These are phyloP conservation scores for Crucibulum laeve DNA, from an alignment of 768 basidiomycete species.

Conservation along the genomic window DNA sequence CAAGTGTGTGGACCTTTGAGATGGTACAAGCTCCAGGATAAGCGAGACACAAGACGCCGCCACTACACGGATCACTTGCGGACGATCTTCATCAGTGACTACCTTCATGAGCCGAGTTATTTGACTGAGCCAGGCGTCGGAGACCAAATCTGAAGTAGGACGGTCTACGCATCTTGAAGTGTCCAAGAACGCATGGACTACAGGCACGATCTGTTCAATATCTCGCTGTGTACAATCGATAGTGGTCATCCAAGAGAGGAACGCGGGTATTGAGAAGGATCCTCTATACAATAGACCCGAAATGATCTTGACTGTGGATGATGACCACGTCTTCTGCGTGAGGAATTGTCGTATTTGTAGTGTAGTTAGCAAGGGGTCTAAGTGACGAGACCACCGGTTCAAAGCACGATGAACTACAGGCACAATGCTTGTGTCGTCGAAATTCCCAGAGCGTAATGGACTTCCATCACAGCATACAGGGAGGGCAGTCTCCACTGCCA, in stretches of 20 bases:
- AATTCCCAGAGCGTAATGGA: slow-evolving; percentile 3
- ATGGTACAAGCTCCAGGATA: slow-evolving; percentile 20
- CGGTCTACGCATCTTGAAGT: slow-evolving; percentile 7
- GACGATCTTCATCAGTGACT: slow-evolving; percentile 9
- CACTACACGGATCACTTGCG: slow-evolving; percentile 11
- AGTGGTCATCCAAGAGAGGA: slow-evolving; percentile 37
- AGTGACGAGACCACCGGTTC: slow-evolving; percentile 27
- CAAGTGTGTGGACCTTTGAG: slow-evolving; percentile 14
- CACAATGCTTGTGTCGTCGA: slow-evolving; percentile 11
- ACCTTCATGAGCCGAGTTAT: slow-evolving; percentile 19
- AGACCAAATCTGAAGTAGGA: slow-evolving; percentile 5
- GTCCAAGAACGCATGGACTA: slow-evolving; percentile 48
- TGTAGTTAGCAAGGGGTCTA: slow-evolving; percentile 11
- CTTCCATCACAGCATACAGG: slow-evolving; percentile 31
- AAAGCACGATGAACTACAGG: slow-evolving; percentile 19
- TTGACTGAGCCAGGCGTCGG: slow-evolving; percentile 23
- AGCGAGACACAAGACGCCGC: slow-evolving; percentile 22
- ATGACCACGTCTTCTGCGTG: slow-evolving; percentile 34
- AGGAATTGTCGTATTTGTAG: slow-evolving; percentile 33
- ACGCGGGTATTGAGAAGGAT: slow-evolving; percentile 15
- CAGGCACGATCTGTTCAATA: slow-evolving; percentile 26
- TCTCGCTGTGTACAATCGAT: slow-evolving; percentile 17
- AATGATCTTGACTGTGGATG: slow-evolving; percentile 39
- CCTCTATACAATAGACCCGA: slow-evolving; percentile 39
- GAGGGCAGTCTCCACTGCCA: slow-evolving; percentile 31